Evolutionary conservation across 495 filamentous ascomycete species (phyloP).

Genomic region (Daldinia childiae): DNA sequence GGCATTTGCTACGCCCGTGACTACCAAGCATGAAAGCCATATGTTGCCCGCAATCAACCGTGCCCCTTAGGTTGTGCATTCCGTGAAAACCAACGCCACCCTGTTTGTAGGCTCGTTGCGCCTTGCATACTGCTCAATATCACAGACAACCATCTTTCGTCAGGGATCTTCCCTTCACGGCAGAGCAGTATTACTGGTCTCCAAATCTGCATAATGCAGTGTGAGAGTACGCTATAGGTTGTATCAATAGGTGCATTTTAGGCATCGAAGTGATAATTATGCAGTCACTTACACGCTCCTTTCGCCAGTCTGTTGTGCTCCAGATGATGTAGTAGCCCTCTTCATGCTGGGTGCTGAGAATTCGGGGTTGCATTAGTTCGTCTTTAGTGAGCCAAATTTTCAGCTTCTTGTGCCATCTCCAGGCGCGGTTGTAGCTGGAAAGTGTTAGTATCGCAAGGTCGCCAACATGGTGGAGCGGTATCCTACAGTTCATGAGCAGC

Average conservation of each 20-base stretch:
- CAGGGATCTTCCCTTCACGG: constrained; percentile 15
- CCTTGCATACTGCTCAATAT: constrained; percentile 23
- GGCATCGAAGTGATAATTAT: background rate
- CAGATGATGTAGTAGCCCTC: constrained; percentile 90
- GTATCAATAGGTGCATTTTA: constrained; percentile 30
- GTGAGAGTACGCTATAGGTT: constrained; percentile 75
- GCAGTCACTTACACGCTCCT: constrained; percentile 72
- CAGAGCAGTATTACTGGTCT: constrained; percentile 52
- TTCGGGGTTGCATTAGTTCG: constrained; percentile 73
- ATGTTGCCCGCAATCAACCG: constrained; percentile 25
- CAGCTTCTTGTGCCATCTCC: constrained; percentile 91
- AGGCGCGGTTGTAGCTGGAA: constrained; percentile 71
- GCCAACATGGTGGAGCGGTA: background rate
- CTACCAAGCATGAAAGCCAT: constrained; percentile 26
- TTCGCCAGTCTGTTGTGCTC: constrained; percentile 84
- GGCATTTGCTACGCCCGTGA: constrained; percentile 19
- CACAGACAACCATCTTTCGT: constrained; percentile 19
- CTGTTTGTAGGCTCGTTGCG: constrained; percentile 10
- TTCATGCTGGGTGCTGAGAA: constrained; percentile 73
- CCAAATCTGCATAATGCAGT: constrained; percentile 80
- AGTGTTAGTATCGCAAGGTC: constrained; percentile 27
- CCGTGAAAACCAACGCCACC: constrained; percentile 35
- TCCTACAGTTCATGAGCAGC: constrained; percentile 81
- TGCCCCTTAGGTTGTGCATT: constrained; percentile 24
- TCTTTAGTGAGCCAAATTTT: constrained; percentile 93